Percentiles rank a stretch among this genome's conserved stretches.
Evolutionary conservation across 1,139 yeast genomes (phyloP).

Genomic region (Diutina mesorugosa): DNA sequence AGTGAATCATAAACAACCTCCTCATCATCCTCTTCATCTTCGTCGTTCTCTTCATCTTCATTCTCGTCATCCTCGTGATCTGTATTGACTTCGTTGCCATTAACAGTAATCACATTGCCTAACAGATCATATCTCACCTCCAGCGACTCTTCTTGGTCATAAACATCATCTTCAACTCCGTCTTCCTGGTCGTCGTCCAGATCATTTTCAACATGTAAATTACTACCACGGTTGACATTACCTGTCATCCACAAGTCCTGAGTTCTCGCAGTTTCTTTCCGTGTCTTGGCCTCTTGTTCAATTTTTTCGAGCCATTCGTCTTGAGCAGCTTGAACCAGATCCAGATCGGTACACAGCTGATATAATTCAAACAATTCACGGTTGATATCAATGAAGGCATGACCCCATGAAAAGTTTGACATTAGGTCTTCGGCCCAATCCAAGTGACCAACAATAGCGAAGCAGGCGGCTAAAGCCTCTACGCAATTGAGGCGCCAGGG

Average conservation of each 20-base stretch:
- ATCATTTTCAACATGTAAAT: constrained; percentile 4
- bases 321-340: constrained; percentile 62
- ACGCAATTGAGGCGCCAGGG: constrained; percentile 97
- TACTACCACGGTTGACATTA: constrained; percentile 41
- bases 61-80: neutral
- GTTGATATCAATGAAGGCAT: constrained; percentile 71
- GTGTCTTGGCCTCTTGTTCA: constrained; percentile 54
- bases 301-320: constrained; percentile 59
- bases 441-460: constrained; percentile 81
- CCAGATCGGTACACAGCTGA: constrained; percentile 70
- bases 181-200: constrained; percentile 6
- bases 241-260: constrained; percentile 75
- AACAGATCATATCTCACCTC: neutral
- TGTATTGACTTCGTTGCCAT: neutral
- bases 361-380: constrained; percentile 65
- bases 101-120: neutral
- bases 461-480: constrained; percentile 94
- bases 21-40: neutral
- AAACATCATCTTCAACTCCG: neutral
- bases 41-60: neutral
- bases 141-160: neutral
- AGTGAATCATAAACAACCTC: neutral
- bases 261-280: constrained; percentile 38
- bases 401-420: constrained; percentile 87
- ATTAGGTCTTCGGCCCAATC: constrained; percentile 81